Evolutionary conservation across 352 stramenopile species (phyloP), one percentile per base, ranked within the genome.

Genomic region (Phytophthora sansomeana): DNA sequence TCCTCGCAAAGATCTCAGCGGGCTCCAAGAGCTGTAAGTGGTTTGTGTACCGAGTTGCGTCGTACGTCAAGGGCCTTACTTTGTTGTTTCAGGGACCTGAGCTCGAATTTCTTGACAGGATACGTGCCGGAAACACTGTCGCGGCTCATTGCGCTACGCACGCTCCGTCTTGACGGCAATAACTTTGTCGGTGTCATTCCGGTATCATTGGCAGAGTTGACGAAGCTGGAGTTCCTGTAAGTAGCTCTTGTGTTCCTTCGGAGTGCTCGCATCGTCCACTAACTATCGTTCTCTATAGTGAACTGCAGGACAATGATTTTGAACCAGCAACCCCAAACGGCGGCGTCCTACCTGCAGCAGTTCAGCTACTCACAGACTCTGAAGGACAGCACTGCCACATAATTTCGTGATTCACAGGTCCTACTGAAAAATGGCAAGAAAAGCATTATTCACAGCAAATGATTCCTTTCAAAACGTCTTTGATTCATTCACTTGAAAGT

Each of bases 81-180:
- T 50, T 11, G 1, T 33, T 30, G 14, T 13, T 3, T 48, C 62
- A 92, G 83, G 19, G 83, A 92, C 42, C 42, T 92, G 41, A 91
- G 83, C 67, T 87, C 69, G 16, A 92, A 92, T 49, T 92, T 87
- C 61, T 69, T 92, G 28, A 80, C 71, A 5, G 75, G 81, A 0
- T 30, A 72, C 5, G 67, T 91, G 13, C 83, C 83, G 11, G 50
- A 72, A 38, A 87, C 78, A 7, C 14, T 90, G 3, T 85, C 80
- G 0, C 36, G 42, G 16, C 58, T 92, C 4, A 44, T 28, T n/a
- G 38, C 49, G 0, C 53, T 92, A 8, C 68, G 69, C 2, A 67
- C 78, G n/a, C 70, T 92, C 26, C 78, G 76, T 11, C 74, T 92
- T 29, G 75, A 92, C 42, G 62, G 64, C 46, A 92, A 92, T 46